These are phyloP conservation scores for Rubroshorea leprosula DNA, from an alignment of 345 rosid species.

Conservation along the genomic window DNA sequence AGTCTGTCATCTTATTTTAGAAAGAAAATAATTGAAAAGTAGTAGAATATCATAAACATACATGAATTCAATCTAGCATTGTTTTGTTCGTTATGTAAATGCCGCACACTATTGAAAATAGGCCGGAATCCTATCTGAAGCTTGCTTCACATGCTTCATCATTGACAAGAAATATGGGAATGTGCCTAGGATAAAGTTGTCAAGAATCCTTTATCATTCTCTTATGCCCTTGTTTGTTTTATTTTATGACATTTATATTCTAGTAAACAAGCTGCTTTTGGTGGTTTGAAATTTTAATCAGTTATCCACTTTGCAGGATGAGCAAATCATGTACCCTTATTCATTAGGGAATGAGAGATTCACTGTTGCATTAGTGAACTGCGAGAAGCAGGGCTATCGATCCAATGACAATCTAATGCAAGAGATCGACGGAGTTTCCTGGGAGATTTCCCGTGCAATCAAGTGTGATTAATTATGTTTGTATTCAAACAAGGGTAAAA, in stretches of 20 bases:
- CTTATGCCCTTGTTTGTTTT: too few relatives aligned
- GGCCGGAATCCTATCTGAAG: too few relatives aligned
- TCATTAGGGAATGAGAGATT: conserved; percentile 73
- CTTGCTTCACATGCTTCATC: too few relatives aligned
- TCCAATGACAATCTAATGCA: conserved; percentile 8
- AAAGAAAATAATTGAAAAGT: too few relatives aligned
- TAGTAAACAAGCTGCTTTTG: not conserved
- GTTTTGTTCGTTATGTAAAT: too few relatives aligned
- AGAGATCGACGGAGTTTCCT: conserved; percentile 29
- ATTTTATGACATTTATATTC: not conserved
- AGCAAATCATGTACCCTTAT: conserved; percentile 71
- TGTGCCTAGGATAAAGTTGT: too few relatives aligned
- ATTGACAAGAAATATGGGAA: too few relatives aligned
- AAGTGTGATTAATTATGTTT: conserved; percentile 24
- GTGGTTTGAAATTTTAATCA: not conserved
- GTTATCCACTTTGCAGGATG: conserved; percentile 49
- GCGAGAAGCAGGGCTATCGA: conserved; percentile 27
- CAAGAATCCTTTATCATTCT: too few relatives aligned
- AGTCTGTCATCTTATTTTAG: too few relatives aligned
- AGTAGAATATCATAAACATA: too few relatives aligned
- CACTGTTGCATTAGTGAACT: conserved; percentile 60
- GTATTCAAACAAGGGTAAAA: not conserved
- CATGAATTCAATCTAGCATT: too few relatives aligned
- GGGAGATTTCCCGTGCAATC: conserved; percentile 89
- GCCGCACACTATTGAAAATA: too few relatives aligned